Evolutionary conservation across 345 rosid genomes (phyloP), one percentile per base, ranked within the genome.

Genomic region (Lepidium aucheri): DNA sequence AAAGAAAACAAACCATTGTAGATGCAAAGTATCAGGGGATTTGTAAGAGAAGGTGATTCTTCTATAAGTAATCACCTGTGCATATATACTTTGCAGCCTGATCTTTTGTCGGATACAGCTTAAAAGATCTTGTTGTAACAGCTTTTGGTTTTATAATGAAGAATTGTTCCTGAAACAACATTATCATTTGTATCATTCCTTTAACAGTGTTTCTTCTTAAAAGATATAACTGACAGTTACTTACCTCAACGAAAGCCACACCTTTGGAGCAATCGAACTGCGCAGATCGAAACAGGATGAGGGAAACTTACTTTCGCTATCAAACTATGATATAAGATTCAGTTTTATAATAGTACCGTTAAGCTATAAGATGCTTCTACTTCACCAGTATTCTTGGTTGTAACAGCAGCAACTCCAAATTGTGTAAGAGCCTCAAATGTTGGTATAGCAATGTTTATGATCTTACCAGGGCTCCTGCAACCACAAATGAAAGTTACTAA

Each of bases 291-390:
- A 63, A 47, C 34, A 6, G 63, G 30, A 45, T 68, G 53, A 51
- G 4, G 3, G 14, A 45, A 64, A 45, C 5, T 2, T 40, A 40
- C 3, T 40, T 35, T 14, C 8, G 13, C 22, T 35, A 43, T 53
- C 39, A 62, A 55, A 56, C 18, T 12, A 70, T 9, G n/a, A 38
- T 6, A 30, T 22, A 64, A n/a, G 59, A 9, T 14, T 45, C n/a
- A 20, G 24, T 32, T 40, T 12, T 41, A 12, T 3, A 4, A 38
- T 33, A 11, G 8, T 83, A 92, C 98, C 85, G 90, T 84, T 80
- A 94, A 83, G 82, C 96, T 85, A 67, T 88, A 94, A 5, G 97
- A 94, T 35, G 97, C 97, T 80, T 94, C 96, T 50, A 90, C 80
- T 78, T 85, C 87, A 79, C 99, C 96, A 1, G 68, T 88, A 60